These are phyloP conservation scores for Pseudocercospora vitis DNA, from an alignment of 2,329 filamentous ascomycete genomes.

Conservation along the genomic window DNA sequence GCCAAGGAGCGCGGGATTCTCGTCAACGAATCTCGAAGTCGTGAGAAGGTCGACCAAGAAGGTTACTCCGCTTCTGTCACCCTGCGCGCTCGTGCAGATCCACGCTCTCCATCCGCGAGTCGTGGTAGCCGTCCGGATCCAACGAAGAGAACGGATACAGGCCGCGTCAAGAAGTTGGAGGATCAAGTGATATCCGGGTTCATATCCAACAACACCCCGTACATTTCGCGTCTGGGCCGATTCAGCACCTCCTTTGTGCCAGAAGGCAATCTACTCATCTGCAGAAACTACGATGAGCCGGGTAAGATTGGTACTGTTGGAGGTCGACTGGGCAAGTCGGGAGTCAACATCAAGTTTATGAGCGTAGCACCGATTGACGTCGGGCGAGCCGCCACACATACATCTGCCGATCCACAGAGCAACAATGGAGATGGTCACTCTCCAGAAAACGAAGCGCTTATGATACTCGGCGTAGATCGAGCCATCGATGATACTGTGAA, in stretches of 20 bases:
- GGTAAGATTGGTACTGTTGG: constrained; percentile 83
- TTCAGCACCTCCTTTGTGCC: constrained; percentile 74
- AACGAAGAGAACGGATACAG: constrained; percentile 16
- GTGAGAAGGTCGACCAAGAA: constrained; percentile 59
- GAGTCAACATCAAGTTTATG: constrained; percentile 81
- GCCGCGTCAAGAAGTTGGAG: constrained; percentile 34
- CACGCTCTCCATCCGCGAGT: constrained; percentile 35
- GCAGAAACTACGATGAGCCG: constrained; percentile 77
- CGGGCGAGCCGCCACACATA: constrained; percentile 14
- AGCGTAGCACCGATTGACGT: constrained; percentile 62
- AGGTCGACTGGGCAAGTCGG: constrained; percentile 65
- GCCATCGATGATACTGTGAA: constrained; percentile 60
- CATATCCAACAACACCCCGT: constrained; percentile 62
- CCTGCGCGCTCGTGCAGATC: constrained; percentile 53
- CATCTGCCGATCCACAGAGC: constrained; percentile 19
- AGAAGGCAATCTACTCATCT: constrained; percentile 71
- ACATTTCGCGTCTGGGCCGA: constrained; percentile 70
- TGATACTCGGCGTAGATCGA: constrained; percentile 75
- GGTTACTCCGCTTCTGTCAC: constrained; percentile 72
- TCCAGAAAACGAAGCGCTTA: constrained; percentile 66
- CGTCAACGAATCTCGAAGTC: constrained; percentile 70
- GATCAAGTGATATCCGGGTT: constrained; percentile 65
- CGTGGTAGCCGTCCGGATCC: constrained; percentile 13
- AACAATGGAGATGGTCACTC: constrained; percentile 30
- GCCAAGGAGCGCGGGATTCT: constrained; percentile 75